Conservation (phyloP, 352 stramenopile species). For the Phytopythium vexans region DNA sequence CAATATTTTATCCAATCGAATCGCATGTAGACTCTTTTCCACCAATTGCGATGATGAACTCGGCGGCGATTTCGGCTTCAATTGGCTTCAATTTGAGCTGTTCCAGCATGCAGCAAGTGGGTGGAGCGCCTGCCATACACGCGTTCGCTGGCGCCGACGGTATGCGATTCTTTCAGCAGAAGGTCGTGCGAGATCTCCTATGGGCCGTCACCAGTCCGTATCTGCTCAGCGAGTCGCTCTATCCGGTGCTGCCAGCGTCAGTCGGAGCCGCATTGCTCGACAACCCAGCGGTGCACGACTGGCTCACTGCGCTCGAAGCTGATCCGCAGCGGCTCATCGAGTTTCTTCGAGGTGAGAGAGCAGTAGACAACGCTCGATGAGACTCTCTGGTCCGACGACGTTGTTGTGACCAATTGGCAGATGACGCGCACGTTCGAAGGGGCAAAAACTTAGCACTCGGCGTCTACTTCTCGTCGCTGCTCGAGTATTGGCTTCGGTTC, state of each 20-base stretch:
- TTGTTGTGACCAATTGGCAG: too few relatives aligned
- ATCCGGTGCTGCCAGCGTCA: slow-evolving; percentile 41
- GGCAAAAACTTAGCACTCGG: slow-evolving; percentile 45
- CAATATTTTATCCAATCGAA: too few relatives aligned
- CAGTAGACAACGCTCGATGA: too few relatives aligned
- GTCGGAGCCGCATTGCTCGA: slow-evolving; percentile 26
- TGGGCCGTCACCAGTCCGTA: slow-evolving; percentile 62
- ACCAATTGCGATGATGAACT: too few relatives aligned
- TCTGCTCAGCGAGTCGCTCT: slow-evolving; percentile 33
- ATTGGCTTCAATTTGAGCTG: too few relatives aligned
- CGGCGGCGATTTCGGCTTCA: too few relatives aligned
- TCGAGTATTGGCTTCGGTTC: slow-evolving; percentile 68
- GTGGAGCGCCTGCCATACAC: too few relatives aligned
- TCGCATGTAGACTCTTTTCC: too few relatives aligned
- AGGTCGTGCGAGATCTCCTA: slow-evolving; percentile 66
- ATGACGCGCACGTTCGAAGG: too few relatives aligned
- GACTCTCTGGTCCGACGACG: too few relatives aligned
- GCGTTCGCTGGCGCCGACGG: neutral
- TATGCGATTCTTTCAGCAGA: slow-evolving; percentile 24
- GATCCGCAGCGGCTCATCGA: slow-evolving; percentile 39
- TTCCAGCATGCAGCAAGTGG: too few relatives aligned
- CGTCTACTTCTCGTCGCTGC: slow-evolving; percentile 66
- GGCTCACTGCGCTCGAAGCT: slow-evolving; percentile 37
- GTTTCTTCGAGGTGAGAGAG: slow-evolving; percentile 46
- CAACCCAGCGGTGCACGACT: slow-evolving; percentile 30